Base-by-base conservation (phyloP, 805 yeast genomes). In the Saturnispora mendoncae region DNA sequence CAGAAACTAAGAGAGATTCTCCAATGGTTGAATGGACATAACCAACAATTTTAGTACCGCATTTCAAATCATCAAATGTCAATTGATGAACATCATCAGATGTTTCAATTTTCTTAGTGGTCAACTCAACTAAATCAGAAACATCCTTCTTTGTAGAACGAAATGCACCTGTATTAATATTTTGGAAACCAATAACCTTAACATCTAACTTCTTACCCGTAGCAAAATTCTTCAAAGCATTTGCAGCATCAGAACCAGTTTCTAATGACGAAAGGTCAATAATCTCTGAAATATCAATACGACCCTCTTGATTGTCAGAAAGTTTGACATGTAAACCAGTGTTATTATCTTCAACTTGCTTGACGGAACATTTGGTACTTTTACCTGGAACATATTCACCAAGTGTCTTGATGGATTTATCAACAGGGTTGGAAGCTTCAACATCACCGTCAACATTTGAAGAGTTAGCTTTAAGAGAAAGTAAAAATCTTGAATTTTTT, bases 221-320 rank as follows among this genome's bases (percentile, higher is more conserved):
- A 41, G 71, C 65, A 65, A 79, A 84, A 30, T 65, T 61, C 1
- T 71, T 55, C 33, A 84, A 66, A 25, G 94, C 94, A 33, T 69
- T 65, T 19, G 21, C 12, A 14, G 33, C 32, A 13, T 21, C 17
- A 13, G 34, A 23, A 21, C 33, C 36, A 14, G 32, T 4, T 45
- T 65, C 68, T 17, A 60, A 58, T 54, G 84, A 77, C 40, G 67
- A 61, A 36, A 87, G 80, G 23, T 75, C 80, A 2, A 64, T 60
- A 30, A 82, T 64, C 60, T 86, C 83, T 14, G 87, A 72, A 14
- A 80, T 67, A 51, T 85, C 94, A 44, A 88, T 62, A 56, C 94
- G 74, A 29, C 94, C 97, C 52, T 75, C 82, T 46, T 78, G 66
- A 55, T 82, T 79, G 45, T 81, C 92, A 40, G 92, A 87, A 35